These are phyloP conservation scores for Xylaria multiplex DNA, from an alignment of 2,329 filamentous ascomycete genomes.

Conservation along the genomic window DNA sequence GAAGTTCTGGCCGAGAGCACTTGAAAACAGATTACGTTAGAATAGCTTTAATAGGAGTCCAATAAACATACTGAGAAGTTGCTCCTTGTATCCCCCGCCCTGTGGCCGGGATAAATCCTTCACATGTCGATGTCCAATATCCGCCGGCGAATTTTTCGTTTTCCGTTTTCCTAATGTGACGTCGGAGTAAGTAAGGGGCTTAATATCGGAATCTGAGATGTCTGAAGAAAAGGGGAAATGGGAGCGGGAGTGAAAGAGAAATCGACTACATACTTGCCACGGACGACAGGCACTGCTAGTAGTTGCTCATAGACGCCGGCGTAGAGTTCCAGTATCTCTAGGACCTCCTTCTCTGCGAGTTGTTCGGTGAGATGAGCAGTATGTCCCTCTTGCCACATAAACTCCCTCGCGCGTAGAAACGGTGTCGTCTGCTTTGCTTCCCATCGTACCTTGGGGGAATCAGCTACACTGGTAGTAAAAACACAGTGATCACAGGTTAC, in stretches of 20 bases:
- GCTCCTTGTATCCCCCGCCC: slow-evolving; percentile 96
- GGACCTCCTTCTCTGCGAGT: slow-evolving; percentile 83
- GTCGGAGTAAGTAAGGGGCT: neutral
- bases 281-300: slow-evolving; percentile 92
- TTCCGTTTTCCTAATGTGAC: slow-evolving; percentile 76
- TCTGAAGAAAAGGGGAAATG: no score
- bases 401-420: slow-evolving; percentile 92
- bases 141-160: slow-evolving; percentile 98
- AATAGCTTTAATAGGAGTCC: neutral
- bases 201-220: neutral
- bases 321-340: slow-evolving; percentile 93
- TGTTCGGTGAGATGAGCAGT: slow-evolving; percentile 87
- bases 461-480: neutral
- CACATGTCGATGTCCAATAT: slow-evolving; percentile 89
- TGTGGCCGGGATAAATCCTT: slow-evolving; percentile 95
- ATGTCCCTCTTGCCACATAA: slow-evolving; percentile 98
- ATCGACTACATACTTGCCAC: slow-evolving; percentile 63
- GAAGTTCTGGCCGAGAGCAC: slow-evolving; percentile 89
- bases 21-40: slow-evolving; percentile 22
- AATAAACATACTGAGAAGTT: slow-evolving; percentile 78
- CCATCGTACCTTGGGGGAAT: slow-evolving; percentile 73
- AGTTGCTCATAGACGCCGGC: slow-evolving; percentile 90
- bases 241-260: neutral
- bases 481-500: neutral
- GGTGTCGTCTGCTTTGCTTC: slow-evolving; percentile 93